Evolutionary conservation across 805 yeast species (phyloP), one percentile per base, ranked within the genome.

Genomic region (Sungouiozyma intestinalis): DNA sequence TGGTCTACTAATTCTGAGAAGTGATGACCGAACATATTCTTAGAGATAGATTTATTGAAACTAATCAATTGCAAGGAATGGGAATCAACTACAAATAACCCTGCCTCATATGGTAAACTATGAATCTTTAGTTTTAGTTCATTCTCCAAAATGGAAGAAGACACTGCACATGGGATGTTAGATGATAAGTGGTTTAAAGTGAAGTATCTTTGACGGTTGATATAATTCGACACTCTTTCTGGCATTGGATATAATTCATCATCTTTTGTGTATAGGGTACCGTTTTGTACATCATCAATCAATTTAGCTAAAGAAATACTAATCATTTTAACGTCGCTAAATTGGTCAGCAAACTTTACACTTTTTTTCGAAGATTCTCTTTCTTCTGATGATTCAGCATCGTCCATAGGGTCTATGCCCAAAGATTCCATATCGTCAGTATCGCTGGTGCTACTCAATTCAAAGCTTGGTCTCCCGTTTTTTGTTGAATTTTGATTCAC

Each of bases 21-120:
- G 16, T 76, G 71, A 35, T 71, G 64, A 9, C 96, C 96, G 64
- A 86, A 85, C 54, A 86, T 62, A 52, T 84, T 83, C 47, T 80
- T 78, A 9, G 86, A 76, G 41, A 85, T 78, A 8, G 94, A 85
- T 47, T 76, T 75, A 62, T 86, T 86, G 57, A 81, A 82, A 11
- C 90, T 79, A n/a, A 83, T 58, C 33, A 86, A 68, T 6, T 67
- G 63, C 49, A 68, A 72, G 2, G 62, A 47, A 20, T 58, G 58
- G 1, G 79, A 67, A 39, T 81, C 77, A 13, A 86, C 66, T 11
- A 85, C 79, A 53, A 86, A 79, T 20, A 85, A 74, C 34, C 96
- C 96, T 1, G 95, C 92, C 51, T 85, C 83, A 60, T 85, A 84
- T 0, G 95, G 95, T 51, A 85, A 62, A 3, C 88, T 71, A 54